Base-by-base conservation (phyloP, 225 moss, liverwort and hornwort genomes). In the Bryoerythrophyllum caledonicum region DNA sequence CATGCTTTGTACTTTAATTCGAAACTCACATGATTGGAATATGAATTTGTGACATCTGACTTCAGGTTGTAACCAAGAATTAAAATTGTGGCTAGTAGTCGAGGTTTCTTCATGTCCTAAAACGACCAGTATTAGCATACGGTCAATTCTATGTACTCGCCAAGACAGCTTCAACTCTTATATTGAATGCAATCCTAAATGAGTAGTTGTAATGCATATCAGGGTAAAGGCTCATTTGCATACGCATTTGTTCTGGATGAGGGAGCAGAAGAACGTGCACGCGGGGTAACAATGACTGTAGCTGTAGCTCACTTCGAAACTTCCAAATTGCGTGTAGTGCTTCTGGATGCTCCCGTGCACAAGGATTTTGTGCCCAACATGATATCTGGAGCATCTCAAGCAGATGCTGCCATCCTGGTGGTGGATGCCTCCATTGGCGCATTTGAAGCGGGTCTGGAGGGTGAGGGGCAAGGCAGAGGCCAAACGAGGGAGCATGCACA, bases 331-430 rank as follows among this genome's bases (percentile, higher is more conserved):
- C 91, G 90, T 41, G 94, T 94, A 53, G 90, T 97, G 57, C 85
- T 97, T 62, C 89, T 94, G 32, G 97, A 97, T 85, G 91, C 97
- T 40, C 97, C 94, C 8, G 97, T 94, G 24, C 97, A 94, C 74
- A 91, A 88, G 79, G 97, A 97, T 79, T 94, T 97, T 74, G 93
- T 97, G 73, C 97, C 97, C 59, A 97, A 91, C 74, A 97, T 97
- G 97, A 94, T 97, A 61, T 90, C 97, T 51, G 97, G 97, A 75
- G 97, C 97, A 65, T 91, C 94, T 48, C 91, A 94, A 90, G 97
- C 97, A 76, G 97, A 97, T 84, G 97, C 94, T 44, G 97, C 97
- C 38, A 79, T 97, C 72, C 76, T 97, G 62, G 97, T 97, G 59
- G 90, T 94, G 40, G 97, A 97, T 86, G 94, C 97, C 16, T 94